These are phyloP conservation scores for Bimuria novae-zelandiae DNA, from an alignment of 2,329 filamentous ascomycete species.

Conservation along the genomic window DNA sequence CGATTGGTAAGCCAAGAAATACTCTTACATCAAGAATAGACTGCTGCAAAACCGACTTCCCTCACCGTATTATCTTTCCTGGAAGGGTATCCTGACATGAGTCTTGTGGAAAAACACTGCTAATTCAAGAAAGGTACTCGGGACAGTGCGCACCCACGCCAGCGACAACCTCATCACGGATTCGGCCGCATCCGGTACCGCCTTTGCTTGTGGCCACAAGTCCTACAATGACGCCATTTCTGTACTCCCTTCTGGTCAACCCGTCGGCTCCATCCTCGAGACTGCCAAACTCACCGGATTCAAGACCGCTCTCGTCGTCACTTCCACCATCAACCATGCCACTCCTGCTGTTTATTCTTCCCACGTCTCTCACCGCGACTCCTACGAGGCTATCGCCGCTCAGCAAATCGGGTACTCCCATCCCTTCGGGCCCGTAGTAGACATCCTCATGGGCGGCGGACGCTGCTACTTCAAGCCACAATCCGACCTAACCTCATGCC, in stretches of 20 bases:
- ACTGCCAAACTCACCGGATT: slow-evolving; percentile 48
- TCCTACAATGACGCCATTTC: slow-evolving; percentile 47
- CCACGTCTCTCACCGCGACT: slow-evolving; percentile 42
- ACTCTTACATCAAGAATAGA: neutral
- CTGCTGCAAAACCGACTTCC: too few relatives aligned
- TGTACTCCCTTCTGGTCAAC: slow-evolving; percentile 38
- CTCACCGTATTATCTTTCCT: too few relatives aligned
- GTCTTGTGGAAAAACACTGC: too few relatives aligned
- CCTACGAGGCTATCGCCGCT: slow-evolving; percentile 45
- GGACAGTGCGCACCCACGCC: slow-evolving; percentile 26
- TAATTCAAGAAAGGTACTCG: slow-evolving; percentile 21
- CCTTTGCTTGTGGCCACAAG: slow-evolving; percentile 48
- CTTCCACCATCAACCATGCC: slow-evolving; percentile 48
- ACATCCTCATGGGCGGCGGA: slow-evolving; percentile 49
- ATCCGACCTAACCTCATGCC: slow-evolving; percentile 44
- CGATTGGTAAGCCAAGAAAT: neutral
- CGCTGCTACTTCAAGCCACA: slow-evolving; percentile 50
- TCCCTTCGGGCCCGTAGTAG: slow-evolving; percentile 46
- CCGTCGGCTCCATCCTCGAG: slow-evolving; percentile 48
- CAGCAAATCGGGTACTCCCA: slow-evolving; percentile 49
- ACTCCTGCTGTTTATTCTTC: slow-evolving; percentile 41
- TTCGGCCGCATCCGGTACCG: slow-evolving; percentile 49
- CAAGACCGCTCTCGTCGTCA: slow-evolving; percentile 51
- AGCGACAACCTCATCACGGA: slow-evolving; percentile 48
- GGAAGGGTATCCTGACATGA: too few relatives aligned